Percentiles rank a stretch among this genome's conserved stretches.
Evolutionary conservation across 345 rosid genomes (phyloP).

Genomic region (Brassica cretica): DNA sequence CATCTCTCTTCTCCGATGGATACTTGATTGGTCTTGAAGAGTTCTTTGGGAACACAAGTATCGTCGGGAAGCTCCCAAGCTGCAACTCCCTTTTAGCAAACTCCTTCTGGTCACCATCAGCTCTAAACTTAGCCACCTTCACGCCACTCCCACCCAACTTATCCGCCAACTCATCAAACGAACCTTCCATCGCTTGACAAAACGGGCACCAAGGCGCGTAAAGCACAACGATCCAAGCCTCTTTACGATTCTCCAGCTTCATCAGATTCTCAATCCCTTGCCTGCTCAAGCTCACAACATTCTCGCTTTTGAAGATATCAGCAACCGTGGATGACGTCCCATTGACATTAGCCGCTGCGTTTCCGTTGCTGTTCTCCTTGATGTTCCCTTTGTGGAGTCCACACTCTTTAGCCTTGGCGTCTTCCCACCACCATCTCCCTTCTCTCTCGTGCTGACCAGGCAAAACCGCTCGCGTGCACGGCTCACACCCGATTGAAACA

Average conservation of each 20-base stretch:
- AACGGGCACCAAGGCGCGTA: slow-evolving; percentile 98
- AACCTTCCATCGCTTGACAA: slow-evolving; percentile 87
- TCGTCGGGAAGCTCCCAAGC: slow-evolving; percentile 84
- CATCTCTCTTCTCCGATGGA: slow-evolving; percentile 87
- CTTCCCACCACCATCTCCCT: slow-evolving; percentile 99
- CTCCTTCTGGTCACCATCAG: slow-evolving; percentile 85
- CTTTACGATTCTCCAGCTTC: slow-evolving; percentile 63
- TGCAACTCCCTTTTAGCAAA: slow-evolving; percentile 72
- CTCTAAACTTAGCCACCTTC: slow-evolving; percentile 88
- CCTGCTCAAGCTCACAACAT: slow-evolving; percentile 66
- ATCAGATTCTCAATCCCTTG: slow-evolving; percentile 78
- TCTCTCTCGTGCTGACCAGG: slow-evolving; percentile 99
- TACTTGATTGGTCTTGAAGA: slow-evolving; percentile 77
- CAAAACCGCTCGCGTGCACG: slow-evolving; percentile 88
- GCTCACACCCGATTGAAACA: slow-evolving; percentile 95
- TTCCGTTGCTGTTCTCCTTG: slow-evolving; percentile 53
- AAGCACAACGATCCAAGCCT: slow-evolving; percentile 85
- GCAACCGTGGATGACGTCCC: slow-evolving; percentile 28
- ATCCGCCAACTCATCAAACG: slow-evolving; percentile 73
- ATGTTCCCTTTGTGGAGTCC: slow-evolving; percentile 97
- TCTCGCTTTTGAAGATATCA: slow-evolving; percentile 68
- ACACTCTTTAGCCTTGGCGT: slow-evolving; percentile 93
- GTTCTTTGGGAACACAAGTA: slow-evolving; percentile 80
- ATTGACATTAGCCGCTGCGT: slow-evolving; percentile 41
- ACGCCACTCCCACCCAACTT: slow-evolving; percentile 59